phyloP scores from a whole-genome alignment of 768 basidiomycete species.

The Candolleomyces aberdarensis region DNA sequence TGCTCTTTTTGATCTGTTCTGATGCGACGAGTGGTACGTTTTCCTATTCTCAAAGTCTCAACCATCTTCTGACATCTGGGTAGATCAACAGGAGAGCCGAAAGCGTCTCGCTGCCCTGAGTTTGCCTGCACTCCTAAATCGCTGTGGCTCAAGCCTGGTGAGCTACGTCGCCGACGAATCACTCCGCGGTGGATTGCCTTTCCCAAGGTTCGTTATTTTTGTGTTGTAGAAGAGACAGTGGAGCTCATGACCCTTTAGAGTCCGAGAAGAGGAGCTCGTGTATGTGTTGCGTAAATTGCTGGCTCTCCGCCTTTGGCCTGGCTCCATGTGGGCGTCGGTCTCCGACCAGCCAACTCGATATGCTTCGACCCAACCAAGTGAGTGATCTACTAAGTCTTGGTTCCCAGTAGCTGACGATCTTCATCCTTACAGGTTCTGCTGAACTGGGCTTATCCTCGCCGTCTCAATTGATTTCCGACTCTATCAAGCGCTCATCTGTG shows the following conservation, averaged over 20 bases:
- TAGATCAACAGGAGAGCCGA: slow-evolving; percentile 61
- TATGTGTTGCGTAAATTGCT: slow-evolving; percentile 81
- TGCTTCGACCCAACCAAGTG: slow-evolving; percentile 57
- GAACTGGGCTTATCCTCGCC: slow-evolving; percentile 43
- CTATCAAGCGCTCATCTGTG: slow-evolving; percentile 68
- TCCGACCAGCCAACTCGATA: slow-evolving; percentile 62
- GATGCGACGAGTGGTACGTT: slow-evolving; percentile 54
- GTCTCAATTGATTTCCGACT: slow-evolving; percentile 59
- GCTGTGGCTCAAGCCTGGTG: slow-evolving; percentile 67
- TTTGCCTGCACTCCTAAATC: slow-evolving; percentile 68
- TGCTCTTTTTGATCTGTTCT: slow-evolving; percentile 80
- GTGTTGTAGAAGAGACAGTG: neutral
- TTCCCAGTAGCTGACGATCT: neutral
- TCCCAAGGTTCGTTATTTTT: slow-evolving; percentile 59
- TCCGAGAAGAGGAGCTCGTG: slow-evolving; percentile 84
- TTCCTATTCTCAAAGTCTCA: neutral
- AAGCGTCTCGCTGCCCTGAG: slow-evolving; percentile 70
- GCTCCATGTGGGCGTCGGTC: slow-evolving; percentile 72
- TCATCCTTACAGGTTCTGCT: slow-evolving; percentile 23
- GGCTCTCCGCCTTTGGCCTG: slow-evolving; percentile 68
- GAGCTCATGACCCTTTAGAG: slow-evolving; percentile 36
- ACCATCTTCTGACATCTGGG: neutral
- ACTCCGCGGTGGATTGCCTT: slow-evolving; percentile 83
- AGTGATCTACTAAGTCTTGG: neutral
- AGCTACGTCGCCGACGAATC: slow-evolving; percentile 83